Evolutionary conservation across 2,329 filamentous ascomycete genomes (phyloP), one percentile per base, ranked within the genome.

Genomic region (Fusarium globosum): DNA sequence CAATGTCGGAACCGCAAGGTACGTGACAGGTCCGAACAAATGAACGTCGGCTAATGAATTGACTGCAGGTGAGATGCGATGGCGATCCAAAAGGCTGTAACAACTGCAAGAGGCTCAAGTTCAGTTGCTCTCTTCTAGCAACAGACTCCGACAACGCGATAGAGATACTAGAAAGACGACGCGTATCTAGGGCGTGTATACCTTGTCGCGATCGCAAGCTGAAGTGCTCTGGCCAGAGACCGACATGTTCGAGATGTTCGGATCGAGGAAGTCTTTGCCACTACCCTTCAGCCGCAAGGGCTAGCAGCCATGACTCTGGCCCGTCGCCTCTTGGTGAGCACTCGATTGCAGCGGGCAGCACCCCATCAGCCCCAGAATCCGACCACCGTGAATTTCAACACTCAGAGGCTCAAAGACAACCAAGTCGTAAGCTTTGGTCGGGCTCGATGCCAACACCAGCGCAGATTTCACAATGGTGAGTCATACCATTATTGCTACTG

Each of bases 1-100:
- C 68, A 71, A 33, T 71, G 68, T 52, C 68, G 68, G 28, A 71
- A 71, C 41, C 67, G 68, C 18, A 71, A 71, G 46, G 68, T 71
- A 61, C 2, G 52, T 2, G 45, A 10, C 10, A 36, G 18, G 4
- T 26, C n/a, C 33, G 16, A 36, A 26, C 26, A 15, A 26, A 15
- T 12, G 16, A 12, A 11, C 4, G 12, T 52, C 33, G 49, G 49
- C 33, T 52, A 52, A 36, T 12, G n/a, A 18, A 12, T 15, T 2
- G 13, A 18, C 20, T 12, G 14, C 16, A 71, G 68, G 66, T 71
- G 5, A 43, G 61, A 28, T 71, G 68, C 18, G 68, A 71, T 18
- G 56, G 68, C 28, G 36, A 61, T 18, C 43, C 39, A 4, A 7
- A 4, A 28, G 68, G 68, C 1, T 71, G 68, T 48, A 38, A 36